Base-by-base conservation (phyloP, 106 monocot genomes). In the Dendrobium huoshanense region DNA sequence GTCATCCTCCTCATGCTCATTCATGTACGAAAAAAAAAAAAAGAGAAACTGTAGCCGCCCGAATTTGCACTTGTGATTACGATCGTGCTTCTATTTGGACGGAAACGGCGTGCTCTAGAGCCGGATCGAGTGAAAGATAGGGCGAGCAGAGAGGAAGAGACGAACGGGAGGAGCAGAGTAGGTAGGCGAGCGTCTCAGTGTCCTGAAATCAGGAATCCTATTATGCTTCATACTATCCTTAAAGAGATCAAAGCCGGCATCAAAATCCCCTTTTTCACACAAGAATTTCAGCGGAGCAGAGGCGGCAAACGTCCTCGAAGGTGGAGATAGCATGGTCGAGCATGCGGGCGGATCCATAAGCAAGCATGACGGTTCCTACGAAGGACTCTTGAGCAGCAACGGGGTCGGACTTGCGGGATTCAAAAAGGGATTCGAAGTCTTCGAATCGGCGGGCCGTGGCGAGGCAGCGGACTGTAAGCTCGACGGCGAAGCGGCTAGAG, bases 131-230 rank as follows among this genome's bases (percentile, higher is more conserved):
- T 31, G 31, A 31, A 31, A 31, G 31, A 31, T 0, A 31, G 31
- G 31, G 31, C 31, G 1, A 31, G 31, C 31, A 31, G 31, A 31
- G 31, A 31, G 31, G 31, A 31, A 31, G 31, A 31, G 31, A 31
- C 31, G 31, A 31, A 31, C 1, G 31, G 31, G 31, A 31, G 31
- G 31, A 31, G 31, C 31, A 31, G 0, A 31, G 31, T 31, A 31
- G 31, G 31, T 31, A 31, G 31, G 31, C 31, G 31, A 31, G 31
- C 31, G 31, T 82, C 77, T 91, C 77, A 84, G 82, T 13, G 90
- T 90, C 41, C 77, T 72, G 19, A 97, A 91, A 83, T 90, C 90
- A 4, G 96, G 96, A 48, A 94, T 81, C 81, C 84, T 94, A n/a
- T 85, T 88, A 77, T 76, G 73, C 88, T 82, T 88, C 48, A 88